Evolutionary conservation across 2,329 filamentous ascomycete species (phyloP), one percentile per base, ranked within the genome.

Genomic region (Aspergillus fijiensis): DNA sequence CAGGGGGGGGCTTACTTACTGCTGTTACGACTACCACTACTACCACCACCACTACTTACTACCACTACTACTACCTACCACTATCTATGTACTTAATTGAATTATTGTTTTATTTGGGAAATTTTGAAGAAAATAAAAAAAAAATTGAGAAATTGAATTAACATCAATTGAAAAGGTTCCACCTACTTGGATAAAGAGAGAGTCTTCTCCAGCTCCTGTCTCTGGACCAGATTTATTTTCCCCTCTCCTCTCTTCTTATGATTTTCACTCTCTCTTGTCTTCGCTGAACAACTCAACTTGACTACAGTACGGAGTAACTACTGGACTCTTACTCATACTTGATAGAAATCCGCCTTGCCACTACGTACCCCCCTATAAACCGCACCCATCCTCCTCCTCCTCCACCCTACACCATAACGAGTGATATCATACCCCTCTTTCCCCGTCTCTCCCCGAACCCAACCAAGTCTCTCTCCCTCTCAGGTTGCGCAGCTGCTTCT

Each of bases 131-230:
- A 45, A 53, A 12, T 31, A 39, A 57, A 12, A 23, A 57, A 57
- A 47, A 25, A 52, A n/a, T 23, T 5, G 25, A 21, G 31, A 25
- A 45, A 39, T 21, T 31, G 25, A 45, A 12, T 31, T 35, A 25
- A 19, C 29, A 47, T 48, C 51, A 48, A 49, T 47, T 35, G 23
- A 53, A 60, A 49, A 35, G 42, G 57, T 53, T 53, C 57, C 57
- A 63, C 65, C 65, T 66, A 67, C 68, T 64, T 57, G 39, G 53
- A 61, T 65, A 64, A 65, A 69, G 70, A 70, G 70, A 69, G 66
- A 66, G 60, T 57, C 55, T 57, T 53, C 42, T 55, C 42, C 53
- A 55, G 45, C 53, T 27, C 19, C 23, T 49, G 51, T 21, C 25
- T 27, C 29, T 48, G 58, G 27, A n/a, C 33, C 35, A 53, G 47